Conservation (phyloP, 1,139 yeast species). For the Magnusiomyces paraingens region DNA sequence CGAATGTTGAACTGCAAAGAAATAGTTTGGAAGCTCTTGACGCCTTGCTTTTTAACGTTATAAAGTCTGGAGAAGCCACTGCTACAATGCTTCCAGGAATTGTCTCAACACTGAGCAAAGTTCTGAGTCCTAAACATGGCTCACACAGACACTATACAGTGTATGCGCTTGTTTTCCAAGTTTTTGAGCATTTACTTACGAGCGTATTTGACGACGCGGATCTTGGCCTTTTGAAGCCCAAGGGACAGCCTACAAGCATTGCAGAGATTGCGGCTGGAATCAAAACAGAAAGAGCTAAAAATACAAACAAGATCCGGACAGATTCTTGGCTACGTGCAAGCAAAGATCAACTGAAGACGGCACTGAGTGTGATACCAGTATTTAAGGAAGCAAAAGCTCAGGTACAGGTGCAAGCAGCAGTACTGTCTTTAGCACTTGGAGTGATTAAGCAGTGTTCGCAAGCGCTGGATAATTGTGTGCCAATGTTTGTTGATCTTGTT, state of each 20-base stretch:
- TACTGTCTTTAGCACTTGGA: conserved; percentile 30
- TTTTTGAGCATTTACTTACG: conserved; percentile 33
- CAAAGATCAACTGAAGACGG: conserved; percentile 47
- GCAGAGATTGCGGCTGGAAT: neutral
- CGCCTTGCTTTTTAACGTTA: conserved; percentile 31
- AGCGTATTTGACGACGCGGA: conserved; percentile 41
- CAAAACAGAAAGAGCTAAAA: neutral
- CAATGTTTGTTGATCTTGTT: conserved; percentile 30
- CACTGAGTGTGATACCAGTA: conserved; percentile 22
- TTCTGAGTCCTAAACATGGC: conserved; percentile 36
- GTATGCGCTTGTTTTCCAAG: conserved; percentile 30
- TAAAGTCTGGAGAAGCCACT: conserved; percentile 42
- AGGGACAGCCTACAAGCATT: too few relatives aligned
- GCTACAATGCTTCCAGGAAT: conserved; percentile 53
- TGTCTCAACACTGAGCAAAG: conserved; percentile 44
- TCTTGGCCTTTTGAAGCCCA: conserved; percentile 18
- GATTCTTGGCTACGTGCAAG: conserved; percentile 61
- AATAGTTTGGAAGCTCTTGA: conserved; percentile 33
- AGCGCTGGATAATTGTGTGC: conserved; percentile 35
- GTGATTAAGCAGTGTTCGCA: conserved; percentile 31
- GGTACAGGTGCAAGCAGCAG: conserved; percentile 34
- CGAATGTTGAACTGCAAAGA: conserved; percentile 21
- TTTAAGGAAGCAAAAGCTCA: conserved; percentile 27
- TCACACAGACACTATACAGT: conserved; percentile 39
- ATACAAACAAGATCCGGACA: conserved; percentile 33